Evolutionary conservation across 176 grass and related monocot genomes (phyloP), one percentile per base, ranked within the genome.

Genomic region (Carex scoparia): DNA sequence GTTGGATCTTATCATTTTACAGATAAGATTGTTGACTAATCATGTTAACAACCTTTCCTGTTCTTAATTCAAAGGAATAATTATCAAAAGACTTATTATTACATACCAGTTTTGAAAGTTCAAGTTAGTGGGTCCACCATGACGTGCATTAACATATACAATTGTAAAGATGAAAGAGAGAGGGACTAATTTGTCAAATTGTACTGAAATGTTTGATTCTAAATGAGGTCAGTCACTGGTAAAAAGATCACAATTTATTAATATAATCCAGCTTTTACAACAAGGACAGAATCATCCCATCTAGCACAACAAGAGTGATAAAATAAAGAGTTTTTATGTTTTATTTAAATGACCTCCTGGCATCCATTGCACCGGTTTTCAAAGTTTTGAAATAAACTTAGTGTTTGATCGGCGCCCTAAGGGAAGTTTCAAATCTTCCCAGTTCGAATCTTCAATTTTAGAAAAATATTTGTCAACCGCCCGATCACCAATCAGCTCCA

Each of bases 361-460:
- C 18, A 65, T 83, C 30, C 14, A 28, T 81, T 81, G 59, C 30
- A 51, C 48, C 11, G 3, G 31, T 8, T 30, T 84, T 89, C 86
- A 99, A 65, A 99, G 88, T 82, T 92, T 99, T 18, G 96, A 77
- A 69, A 84, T 84, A 61, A 88, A 85, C 84, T 35, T 81, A 27
- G 84, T 76, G 55, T 80, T 87, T 79, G 87, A 77, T 32, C 60
- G 73, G 65, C 12, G 67, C 51, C 81, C 81, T 7, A 70, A 15
- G n/a, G 91, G 88, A 54, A 92, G 91, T 51, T 87, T 64, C 79
- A 99, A 55, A 76, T 98, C 93, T 74, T 98, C 88, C 96, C 96
- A 95, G 3, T 86, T 57, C 67, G 82, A 83, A 84, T 95, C 88
- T 64, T 95, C 88, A 12, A 98, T 84, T 79, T 87, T 86, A 9